Evolutionary conservation across 129 eudicot genomes (phyloP).

Genomic region (Kitagawia praeruptora): DNA sequence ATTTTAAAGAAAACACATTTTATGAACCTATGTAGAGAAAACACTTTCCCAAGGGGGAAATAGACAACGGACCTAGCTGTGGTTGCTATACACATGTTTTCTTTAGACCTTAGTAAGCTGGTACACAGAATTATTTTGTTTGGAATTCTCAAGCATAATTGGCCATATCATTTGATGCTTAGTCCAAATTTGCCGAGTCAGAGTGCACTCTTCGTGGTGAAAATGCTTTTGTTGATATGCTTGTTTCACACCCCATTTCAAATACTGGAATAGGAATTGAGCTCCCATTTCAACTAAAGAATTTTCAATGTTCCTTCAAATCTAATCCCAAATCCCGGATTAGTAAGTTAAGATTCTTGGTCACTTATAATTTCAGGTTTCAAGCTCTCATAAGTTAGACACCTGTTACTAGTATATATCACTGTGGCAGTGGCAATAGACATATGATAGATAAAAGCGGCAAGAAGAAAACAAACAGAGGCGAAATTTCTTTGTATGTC

Average conservation of each 20-base stretch:
- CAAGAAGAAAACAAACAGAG: background rate
- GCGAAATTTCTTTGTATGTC: background rate
- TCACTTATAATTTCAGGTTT: background rate
- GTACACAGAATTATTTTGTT: background rate
- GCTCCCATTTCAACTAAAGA: conserved; percentile 2
- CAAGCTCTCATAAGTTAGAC: background rate
- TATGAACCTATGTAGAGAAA: background rate
- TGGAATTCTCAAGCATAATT: background rate
- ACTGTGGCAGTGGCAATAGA: background rate
- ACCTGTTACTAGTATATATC: background rate
- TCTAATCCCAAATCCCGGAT: background rate
- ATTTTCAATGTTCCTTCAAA: background rate
- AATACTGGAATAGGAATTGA: background rate
- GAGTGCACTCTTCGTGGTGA: conserved; percentile 16
- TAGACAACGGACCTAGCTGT: background rate
- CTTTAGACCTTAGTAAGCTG: background rate
- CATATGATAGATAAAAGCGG: background rate
- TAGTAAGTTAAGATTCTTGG: background rate
- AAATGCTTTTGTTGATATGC: background rate
- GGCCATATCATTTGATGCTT: background rate
- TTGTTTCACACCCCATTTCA: background rate
- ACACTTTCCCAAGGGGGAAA: background rate
- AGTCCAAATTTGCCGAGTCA: conserved; percentile 24
- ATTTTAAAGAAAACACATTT: background rate
- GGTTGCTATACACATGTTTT: background rate